phyloP scores from a whole-genome alignment of 2,329 filamentous ascomycete genomes.

The Aureobasidium mangrovei region DNA sequence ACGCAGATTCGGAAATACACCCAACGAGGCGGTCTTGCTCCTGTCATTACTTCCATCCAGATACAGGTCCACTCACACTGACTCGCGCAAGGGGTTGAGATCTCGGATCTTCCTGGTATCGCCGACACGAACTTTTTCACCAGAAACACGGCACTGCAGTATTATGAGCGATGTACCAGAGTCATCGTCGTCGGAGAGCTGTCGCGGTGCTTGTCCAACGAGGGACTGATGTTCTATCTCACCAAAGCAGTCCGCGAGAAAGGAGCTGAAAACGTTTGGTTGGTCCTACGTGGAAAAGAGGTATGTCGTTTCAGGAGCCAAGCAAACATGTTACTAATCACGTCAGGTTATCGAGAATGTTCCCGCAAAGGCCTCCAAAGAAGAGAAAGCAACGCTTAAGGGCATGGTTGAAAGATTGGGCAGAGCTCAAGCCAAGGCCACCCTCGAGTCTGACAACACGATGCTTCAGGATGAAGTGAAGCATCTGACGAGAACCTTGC shows the following conservation, averaged over 20 bases:
- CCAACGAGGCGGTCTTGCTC: background rate
- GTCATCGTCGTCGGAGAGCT: background rate
- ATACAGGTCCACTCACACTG: background rate
- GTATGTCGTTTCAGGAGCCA: background rate
- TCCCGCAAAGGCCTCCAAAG: background rate
- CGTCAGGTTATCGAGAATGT: background rate
- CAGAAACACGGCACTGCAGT: background rate
- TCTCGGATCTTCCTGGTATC: constrained; percentile 12
- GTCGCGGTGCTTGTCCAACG: background rate
- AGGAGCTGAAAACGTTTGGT: background rate
- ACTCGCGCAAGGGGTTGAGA: background rate
- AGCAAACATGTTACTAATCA: background rate
- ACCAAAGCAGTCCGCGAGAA: background rate
- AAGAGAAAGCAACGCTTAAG: background rate
- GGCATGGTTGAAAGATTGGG: background rate
- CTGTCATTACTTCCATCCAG: background rate
- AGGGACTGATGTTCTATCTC: background rate
- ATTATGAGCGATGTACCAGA: background rate
- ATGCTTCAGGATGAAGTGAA: background rate
- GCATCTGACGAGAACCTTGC: background rate
- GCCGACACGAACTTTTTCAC: constrained; percentile 2
- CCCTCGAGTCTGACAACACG: background rate
- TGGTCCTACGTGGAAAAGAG: background rate
- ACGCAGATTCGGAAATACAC: background rate
- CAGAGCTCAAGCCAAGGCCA: background rate